Evolutionary conservation across 495 filamentous ascomycete genomes (phyloP).

Genomic region (Parathielavia appendiculata): DNA sequence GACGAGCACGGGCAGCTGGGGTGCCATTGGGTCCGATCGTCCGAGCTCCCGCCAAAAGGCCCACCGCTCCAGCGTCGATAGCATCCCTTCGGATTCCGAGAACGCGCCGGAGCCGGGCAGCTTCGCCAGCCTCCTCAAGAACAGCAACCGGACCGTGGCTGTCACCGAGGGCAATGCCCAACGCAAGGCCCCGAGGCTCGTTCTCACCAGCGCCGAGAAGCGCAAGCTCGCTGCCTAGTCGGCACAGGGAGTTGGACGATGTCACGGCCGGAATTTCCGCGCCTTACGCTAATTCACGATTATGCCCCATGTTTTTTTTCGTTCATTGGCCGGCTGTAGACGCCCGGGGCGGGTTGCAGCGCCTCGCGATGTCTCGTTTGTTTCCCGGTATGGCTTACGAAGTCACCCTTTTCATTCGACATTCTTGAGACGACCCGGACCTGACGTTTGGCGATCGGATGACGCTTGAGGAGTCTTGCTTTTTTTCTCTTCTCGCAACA

Average conservation of each 20-base stretch:
- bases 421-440: constrained; percentile 20
- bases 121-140: constrained; percentile 57
- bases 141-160: constrained; percentile 42
- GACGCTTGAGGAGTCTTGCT: constrained; percentile 12
- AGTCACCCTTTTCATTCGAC: constrained; percentile 13
- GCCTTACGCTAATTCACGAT: constrained; percentile 37
- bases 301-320: constrained; percentile 28
- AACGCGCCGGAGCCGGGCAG: constrained; percentile 33
- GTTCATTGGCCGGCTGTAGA: constrained; percentile 17
- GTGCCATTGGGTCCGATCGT: constrained; percentile 81
- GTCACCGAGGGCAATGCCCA: constrained; percentile 48
- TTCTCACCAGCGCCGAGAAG: constrained; percentile 86
- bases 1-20: constrained; percentile 60
- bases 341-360: constrained; percentile 19
- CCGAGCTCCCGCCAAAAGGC: constrained; percentile 54
- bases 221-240: constrained; percentile 52
- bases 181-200: constrained; percentile 78
- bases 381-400: constrained; percentile 23
- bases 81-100: constrained; percentile 49
- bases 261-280: constrained; percentile 17
- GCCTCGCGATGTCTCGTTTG: constrained; percentile 12
- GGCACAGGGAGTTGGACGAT: constrained; percentile 2
- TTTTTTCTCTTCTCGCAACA: constrained; percentile 11
- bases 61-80: constrained; percentile 56
- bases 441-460: constrained; percentile 9